These are phyloP conservation scores for Musa itinerans DNA, from an alignment of 176 grass and related monocot genomes.

Conservation along the genomic window DNA sequence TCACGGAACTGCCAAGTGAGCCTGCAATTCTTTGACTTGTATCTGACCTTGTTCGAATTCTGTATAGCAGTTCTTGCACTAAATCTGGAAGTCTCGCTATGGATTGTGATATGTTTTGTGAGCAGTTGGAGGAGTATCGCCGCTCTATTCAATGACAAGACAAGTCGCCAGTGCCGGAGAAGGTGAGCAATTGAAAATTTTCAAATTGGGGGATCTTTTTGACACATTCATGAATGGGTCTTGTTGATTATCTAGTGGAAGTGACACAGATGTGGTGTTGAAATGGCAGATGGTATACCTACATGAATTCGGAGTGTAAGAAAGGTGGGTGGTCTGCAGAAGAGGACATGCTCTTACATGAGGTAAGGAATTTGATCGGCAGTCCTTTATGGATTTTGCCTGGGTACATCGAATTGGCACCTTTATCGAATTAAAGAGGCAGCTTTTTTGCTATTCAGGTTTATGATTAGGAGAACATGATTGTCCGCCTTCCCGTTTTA, in stretches of 20 bases:
- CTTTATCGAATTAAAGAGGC: slow-evolving; percentile 2
- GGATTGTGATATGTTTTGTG: slow-evolving; percentile 4
- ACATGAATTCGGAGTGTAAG: slow-evolving; percentile 96
- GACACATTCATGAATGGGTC: not conserved
- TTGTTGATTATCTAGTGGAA: not conserved
- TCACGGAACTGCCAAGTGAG: slow-evolving; percentile 82
- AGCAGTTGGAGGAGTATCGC: slow-evolving; percentile 73
- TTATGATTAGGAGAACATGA: not conserved
- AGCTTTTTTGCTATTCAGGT: not conserved
- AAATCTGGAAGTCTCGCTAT: not conserved
- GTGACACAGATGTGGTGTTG: not conserved
- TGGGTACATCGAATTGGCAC: not conserved
- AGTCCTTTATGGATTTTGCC: not conserved
- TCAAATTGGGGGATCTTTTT: not conserved
- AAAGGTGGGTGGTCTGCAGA: slow-evolving; percentile 92
- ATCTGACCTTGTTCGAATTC: not conserved
- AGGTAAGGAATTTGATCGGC: slow-evolving; percentile 54
- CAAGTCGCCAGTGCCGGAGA: slow-evolving; percentile 80
- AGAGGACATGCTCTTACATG: slow-evolving; percentile 84
- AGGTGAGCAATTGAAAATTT: slow-evolving; percentile 34
- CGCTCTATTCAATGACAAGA: slow-evolving; percentile 90
- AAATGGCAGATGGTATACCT: slow-evolving; percentile 77
- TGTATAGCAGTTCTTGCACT: not conserved
- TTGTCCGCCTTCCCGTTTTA: not conserved
- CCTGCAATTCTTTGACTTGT: not conserved